Evolutionary conservation across 202 grass and related monocot species (phyloP), one percentile per base, ranked within the genome.

Genomic region (Sporobolus alterniflorus): DNA sequence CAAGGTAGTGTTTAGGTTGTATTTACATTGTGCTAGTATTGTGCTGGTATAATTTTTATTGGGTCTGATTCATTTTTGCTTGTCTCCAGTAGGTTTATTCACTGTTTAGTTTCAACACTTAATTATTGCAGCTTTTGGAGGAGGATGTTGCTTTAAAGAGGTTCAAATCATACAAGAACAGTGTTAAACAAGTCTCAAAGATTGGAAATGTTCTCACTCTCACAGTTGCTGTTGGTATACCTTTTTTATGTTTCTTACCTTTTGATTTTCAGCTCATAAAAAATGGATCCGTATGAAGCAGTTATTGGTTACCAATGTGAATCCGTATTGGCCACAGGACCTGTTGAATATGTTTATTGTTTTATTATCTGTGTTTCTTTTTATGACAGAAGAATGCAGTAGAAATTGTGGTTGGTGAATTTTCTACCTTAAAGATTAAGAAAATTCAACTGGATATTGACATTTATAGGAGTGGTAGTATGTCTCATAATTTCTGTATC

Each of bases 141-240:
- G 95, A 95, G 60, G 95, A 98, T 89, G 72, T 83, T 86, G 90
- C 92, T 65, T 84, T 98, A 43, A 93, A 85, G 75, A 93, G 87
- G 87, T 98, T 98, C 88, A 98, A 93, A 82, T 98, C 90, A 77
- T 95, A 86, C 79, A 95, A 95, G 60, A 98, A 89, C 54, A 88
- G 31, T 83, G 84, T 95, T 63, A 98, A 95, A 72, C 69, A 57
- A 47, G 88, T 90, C 57, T 95, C 92, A 0, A 98, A 90, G 78
- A 82, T 91, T 63, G 92, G 95, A 67, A 87, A 84, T 86, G 56
- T 72, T 76, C 90, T 98, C 57, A 89, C 90, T 26, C 22, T 78
- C 0, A 63, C 85, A 82, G 88, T 87, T 54, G 44, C 84, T 77
- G 62, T 83, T 88, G 95, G 95, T 98, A 91, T 75, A 84, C 51